A percentile compares a stretch with the other conserved stretches of the same genome.
These are phyloP conservation scores for Parmelia sp. DNA, from an alignment of 495 filamentous ascomycete species.

Conservation along the genomic window DNA sequence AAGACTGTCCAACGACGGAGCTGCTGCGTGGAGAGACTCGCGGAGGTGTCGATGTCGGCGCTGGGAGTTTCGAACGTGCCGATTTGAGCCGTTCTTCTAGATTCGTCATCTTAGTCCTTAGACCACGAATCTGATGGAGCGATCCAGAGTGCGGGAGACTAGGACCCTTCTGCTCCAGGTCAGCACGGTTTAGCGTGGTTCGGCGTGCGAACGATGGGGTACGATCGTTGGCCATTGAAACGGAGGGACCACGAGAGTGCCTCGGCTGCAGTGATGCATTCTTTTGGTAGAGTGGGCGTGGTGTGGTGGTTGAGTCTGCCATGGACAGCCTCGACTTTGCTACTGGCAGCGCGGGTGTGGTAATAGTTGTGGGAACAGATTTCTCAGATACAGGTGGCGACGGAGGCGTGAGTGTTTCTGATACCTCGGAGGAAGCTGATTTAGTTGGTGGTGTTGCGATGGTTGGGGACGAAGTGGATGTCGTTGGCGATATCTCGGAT, in stretches of 20 bases:
- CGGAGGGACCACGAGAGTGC: slow-evolving; percentile 50
- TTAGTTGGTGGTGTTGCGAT: slow-evolving; percentile 67
- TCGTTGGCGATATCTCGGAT: slow-evolving; percentile 50
- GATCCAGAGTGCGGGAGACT: slow-evolving; percentile 73
- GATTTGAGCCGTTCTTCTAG: slow-evolving; percentile 89
- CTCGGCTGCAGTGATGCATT: slow-evolving; percentile 30
- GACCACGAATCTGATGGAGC: slow-evolving; percentile 81
- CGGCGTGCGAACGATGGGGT: slow-evolving; percentile 39
- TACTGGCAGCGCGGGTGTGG: slow-evolving; percentile 29
- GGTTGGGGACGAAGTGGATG: slow-evolving; percentile 65
- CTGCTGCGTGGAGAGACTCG: slow-evolving; percentile 64
- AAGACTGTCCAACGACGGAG: slow-evolving; percentile 45
- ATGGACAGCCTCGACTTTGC: slow-evolving; percentile 39
- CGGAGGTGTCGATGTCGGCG: slow-evolving; percentile 72
- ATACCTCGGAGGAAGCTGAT: slow-evolving; percentile 58
- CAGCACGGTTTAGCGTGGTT: slow-evolving; percentile 35
- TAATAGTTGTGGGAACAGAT: slow-evolving; percentile 38
- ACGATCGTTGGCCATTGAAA: slow-evolving; percentile 41
- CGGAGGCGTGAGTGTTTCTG: slow-evolving; percentile 67
- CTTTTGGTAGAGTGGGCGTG: slow-evolving; percentile 35
- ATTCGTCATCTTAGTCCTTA: slow-evolving; percentile 94
- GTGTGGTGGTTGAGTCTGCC: slow-evolving; percentile 44
- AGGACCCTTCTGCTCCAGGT: slow-evolving; percentile 29
- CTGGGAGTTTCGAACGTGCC: slow-evolving; percentile 87
- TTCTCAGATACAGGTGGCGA: slow-evolving; percentile 55